Conservation (phyloP, 495 filamentous ascomycete species). For the Neurospora cerealis region DNA sequence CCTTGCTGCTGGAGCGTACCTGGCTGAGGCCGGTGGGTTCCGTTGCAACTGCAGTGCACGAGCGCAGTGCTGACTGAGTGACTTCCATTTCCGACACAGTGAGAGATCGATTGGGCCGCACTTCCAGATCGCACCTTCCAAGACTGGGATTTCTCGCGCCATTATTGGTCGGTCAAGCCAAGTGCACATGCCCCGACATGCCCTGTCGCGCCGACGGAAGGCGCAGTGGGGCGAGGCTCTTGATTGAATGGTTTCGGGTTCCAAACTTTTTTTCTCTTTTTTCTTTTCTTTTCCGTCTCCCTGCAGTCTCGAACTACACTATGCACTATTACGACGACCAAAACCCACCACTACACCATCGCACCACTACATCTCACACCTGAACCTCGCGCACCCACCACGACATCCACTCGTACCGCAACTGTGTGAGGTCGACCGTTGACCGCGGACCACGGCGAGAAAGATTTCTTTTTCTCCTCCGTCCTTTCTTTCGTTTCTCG, state of each 20-base stretch:
- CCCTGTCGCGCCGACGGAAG: background rate
- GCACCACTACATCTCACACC: background rate
- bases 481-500: background rate
- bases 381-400: background rate
- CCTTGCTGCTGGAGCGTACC: background rate
- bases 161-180: background rate
- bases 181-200: background rate
- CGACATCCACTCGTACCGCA: background rate
- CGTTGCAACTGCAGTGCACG: background rate
- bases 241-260: background rate
- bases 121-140: background rate
- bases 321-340: background rate
- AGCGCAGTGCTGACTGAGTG: background rate
- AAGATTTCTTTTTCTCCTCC: background rate
- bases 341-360: background rate
- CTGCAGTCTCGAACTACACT: background rate
- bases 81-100: background rate
- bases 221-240: background rate
- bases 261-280: background rate
- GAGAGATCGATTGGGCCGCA: background rate
- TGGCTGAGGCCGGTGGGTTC: background rate
- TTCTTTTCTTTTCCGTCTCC: background rate
- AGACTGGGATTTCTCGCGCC: background rate
- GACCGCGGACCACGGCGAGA: background rate
- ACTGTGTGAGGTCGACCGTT: background rate